Evolutionary conservation across 805 yeast genomes (phyloP).

Genomic region (Monosporozyma yasuniensis): DNA sequence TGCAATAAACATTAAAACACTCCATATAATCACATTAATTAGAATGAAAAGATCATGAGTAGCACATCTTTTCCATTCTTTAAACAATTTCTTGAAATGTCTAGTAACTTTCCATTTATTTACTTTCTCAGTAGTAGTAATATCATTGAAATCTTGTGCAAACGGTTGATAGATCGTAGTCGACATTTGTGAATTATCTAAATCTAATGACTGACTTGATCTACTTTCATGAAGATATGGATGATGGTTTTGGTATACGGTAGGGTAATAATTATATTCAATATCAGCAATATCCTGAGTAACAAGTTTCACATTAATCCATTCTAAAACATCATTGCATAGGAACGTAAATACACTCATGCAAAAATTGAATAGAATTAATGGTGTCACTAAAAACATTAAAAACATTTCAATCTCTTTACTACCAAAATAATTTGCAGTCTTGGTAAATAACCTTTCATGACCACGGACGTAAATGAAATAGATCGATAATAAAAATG

Average conservation of each 20-base stretch:
- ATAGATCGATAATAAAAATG: conserved; percentile 32
- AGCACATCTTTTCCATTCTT: conserved; percentile 13
- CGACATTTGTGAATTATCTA: conserved; percentile 1
- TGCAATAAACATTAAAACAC: conserved; percentile 9
- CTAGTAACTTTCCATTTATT: neutral
- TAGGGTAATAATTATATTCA: conserved; percentile 1
- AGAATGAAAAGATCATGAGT: conserved; percentile 12
- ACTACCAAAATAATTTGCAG: conserved; percentile 30
- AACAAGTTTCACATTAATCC: neutral
- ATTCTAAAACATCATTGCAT: conserved; percentile 21
- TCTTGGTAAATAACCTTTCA: conserved; percentile 24
- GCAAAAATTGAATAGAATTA: conserved; percentile 17
- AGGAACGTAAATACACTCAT: conserved; percentile 15
- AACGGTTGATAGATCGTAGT: neutral
- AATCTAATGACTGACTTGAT: neutral
- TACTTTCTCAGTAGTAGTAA: neutral
- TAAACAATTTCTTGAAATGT: conserved; percentile 2
- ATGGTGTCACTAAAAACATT: conserved; percentile 27
- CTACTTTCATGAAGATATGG: neutral
- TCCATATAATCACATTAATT: conserved; percentile 14
- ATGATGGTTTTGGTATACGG: neutral
- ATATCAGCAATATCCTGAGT: neutral
- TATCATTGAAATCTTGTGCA: neutral
- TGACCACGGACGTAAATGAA: conserved; percentile 35
- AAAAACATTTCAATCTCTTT: conserved; percentile 25